These are phyloP conservation scores for Hericium erinaceus DNA, from an alignment of 768 basidiomycete genomes.

Conservation along the genomic window DNA sequence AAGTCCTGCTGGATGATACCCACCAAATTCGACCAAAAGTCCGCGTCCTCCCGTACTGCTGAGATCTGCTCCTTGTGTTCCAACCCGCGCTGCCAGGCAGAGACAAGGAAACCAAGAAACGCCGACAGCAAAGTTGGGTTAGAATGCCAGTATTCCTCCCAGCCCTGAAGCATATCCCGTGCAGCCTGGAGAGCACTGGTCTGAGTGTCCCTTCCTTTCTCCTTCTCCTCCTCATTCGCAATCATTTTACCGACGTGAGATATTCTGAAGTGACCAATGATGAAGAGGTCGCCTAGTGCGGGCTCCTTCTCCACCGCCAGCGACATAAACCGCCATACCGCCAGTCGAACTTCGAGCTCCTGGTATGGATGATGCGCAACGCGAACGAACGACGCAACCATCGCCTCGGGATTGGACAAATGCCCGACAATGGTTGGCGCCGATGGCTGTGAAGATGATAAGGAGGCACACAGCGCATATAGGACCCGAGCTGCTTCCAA, in stretches of 20 bases:
- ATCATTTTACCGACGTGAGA: conserved; percentile 31
- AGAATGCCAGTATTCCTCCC: conserved; percentile 68
- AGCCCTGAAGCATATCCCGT: conserved; percentile 51
- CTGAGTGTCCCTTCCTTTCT: conserved; percentile 19
- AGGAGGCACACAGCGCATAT: conserved; percentile 56
- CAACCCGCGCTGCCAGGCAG: conserved; percentile 72
- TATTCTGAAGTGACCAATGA: conserved; percentile 60
- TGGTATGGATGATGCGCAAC: conserved; percentile 77
- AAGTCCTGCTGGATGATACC: conserved; percentile 59
- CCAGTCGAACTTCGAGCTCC: conserved; percentile 58
- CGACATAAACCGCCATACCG: conserved; percentile 79
- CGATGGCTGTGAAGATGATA: conserved; percentile 50
- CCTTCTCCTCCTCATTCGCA: conserved; percentile 17
- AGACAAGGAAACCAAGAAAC: conserved; percentile 65
- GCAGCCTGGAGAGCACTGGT: conserved; percentile 63
- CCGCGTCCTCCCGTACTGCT: conserved; percentile 41
- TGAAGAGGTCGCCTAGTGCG: conserved; percentile 70
- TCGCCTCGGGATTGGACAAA: conserved; percentile 66
- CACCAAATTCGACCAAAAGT: conserved; percentile 65
- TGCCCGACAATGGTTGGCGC: conserved; percentile 72
- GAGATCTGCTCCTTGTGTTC: conserved; percentile 60
- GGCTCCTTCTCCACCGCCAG: conserved; percentile 82
- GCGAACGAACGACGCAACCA: conserved; percentile 55
- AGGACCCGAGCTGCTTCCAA: conserved; percentile 59
- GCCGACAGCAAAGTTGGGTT: conserved; percentile 71